Evolutionary conservation across 345 rosid genomes (phyloP), one percentile per base, ranked within the genome.

Genomic region (Aquilaria sinensis): DNA sequence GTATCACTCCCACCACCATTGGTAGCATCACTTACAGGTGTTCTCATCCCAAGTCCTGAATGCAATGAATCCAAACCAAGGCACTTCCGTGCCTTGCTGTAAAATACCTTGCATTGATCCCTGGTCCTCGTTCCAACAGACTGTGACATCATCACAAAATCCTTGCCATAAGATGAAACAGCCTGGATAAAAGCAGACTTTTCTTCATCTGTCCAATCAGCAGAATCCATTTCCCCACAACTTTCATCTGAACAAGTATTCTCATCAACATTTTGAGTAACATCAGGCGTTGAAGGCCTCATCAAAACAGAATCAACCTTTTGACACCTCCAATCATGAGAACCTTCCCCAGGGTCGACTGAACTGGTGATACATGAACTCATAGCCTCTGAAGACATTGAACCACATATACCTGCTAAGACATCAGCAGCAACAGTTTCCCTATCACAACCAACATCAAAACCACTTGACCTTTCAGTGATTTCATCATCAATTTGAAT

Each of bases 131-230:
- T 86, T 62, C 80, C 49, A n/a, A 94, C 82, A 33, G 69, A 75
- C 11, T 66, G 78, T 29, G 96, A 84, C 61, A 94, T 80, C 80
- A 74, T 75, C 14, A 78, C 74, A 81, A 94, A 94, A 81, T 94
- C 89, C 73, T 88, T 94, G 6, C 99, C 99, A 71, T 81, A 86
- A 30, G 76, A 60, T 3, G 88, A 83, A 23, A 90, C 81, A 14
- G 96, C 96, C 69, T 74, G 84, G 52, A 94, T 64, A 76, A 94
- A 86, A 56, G 77, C 64, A 58, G 83, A 80, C 70, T 88, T 88
- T 68, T 94, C 99, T 75, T 81, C 84, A 65, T 94, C 97, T 5
- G 96, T 90, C 99, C 97, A 94, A 70, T 85, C 91, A 71, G 82
- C 50, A 61, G 91, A 79, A 67, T 81, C 96, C 78, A 85, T 81